These are phyloP conservation scores for Galium porrigens DNA, from an alignment of 305 asterid species.

Conservation along the genomic window DNA sequence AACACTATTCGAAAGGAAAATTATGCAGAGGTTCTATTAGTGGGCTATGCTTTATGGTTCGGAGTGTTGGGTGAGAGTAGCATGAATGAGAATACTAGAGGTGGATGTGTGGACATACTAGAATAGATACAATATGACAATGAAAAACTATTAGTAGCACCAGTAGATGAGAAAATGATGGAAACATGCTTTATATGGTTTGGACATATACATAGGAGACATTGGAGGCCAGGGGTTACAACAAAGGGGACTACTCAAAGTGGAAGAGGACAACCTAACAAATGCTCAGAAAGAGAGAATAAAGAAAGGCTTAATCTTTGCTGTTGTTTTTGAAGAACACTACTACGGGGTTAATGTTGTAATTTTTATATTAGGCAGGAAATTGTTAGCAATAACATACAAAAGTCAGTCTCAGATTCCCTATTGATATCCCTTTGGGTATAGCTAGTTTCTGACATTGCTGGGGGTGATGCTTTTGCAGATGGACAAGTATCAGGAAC, in stretches of 20 bases:
- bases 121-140: background rate
- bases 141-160: no score
- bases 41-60: background rate
- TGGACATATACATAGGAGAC: background rate
- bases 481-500: slow-evolving; percentile 97
- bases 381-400: background rate
- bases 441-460: slow-evolving; percentile 3
- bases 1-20: background rate
- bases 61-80: background rate
- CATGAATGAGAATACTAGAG: background rate
- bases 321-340: background rate
- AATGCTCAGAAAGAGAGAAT: background rate
- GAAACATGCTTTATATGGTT: background rate
- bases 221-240: no score
- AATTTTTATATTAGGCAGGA: background rate
- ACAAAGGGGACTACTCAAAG: background rate
- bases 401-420: background rate
- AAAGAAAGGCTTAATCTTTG: background rate
- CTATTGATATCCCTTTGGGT: background rate
- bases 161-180: background rate
- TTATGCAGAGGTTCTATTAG: background rate
- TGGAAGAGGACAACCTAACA: background rate
- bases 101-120: no score
- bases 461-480: slow-evolving; percentile 21
- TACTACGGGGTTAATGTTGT: background rate